phyloP scores from a whole-genome alignment of 2,329 filamentous ascomycete species.

The Botrytis porri region DNA sequence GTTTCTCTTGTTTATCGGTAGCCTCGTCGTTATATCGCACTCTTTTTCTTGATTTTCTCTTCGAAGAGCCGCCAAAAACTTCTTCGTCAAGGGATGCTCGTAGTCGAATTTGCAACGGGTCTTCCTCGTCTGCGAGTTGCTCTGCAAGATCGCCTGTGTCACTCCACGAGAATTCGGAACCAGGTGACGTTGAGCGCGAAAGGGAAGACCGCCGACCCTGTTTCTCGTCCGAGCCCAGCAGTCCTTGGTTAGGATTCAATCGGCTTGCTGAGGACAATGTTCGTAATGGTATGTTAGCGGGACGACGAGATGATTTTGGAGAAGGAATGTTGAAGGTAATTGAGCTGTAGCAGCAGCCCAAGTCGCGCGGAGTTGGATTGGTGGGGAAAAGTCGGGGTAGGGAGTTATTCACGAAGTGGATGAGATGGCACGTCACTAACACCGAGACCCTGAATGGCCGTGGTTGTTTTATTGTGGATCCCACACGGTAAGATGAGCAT shows the following conservation, averaged over 20 bases:
- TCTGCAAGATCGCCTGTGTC: constrained; percentile 94
- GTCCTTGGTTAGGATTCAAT: constrained; percentile 43
- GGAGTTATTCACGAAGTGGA: constrained; percentile 12
- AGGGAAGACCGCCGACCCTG: constrained; percentile 43
- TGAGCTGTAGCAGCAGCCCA: constrained; percentile 77
- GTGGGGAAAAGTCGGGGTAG: constrained; percentile 21
- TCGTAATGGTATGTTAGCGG: constrained; percentile 84
- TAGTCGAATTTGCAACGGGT: constrained; percentile 72
- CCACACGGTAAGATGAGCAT: constrained; percentile 14
- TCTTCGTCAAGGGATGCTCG: constrained; percentile 63
- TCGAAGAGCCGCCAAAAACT: constrained; percentile 50
- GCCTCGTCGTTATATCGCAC: constrained; percentile 61
- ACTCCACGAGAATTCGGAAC: constrained; percentile 79
- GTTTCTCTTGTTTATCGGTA: constrained; percentile 44
- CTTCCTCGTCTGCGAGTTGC: constrained; percentile 78
- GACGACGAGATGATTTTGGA: constrained; percentile 61
- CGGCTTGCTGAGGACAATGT: constrained; percentile 52
- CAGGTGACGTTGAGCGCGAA: constrained; percentile 54
- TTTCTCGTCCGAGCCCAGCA: constrained; percentile 45
- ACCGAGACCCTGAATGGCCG: constrained; percentile 13
- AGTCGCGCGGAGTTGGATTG: constrained; percentile 22
- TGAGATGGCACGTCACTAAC: constrained; percentile 22
- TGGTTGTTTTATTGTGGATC: constrained; percentile 15
- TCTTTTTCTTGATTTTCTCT: constrained; percentile 54
- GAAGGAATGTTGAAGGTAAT: constrained; percentile 81